These are phyloP conservation scores for Cystofilobasidium bisporidii DNA, from an alignment of 768 basidiomycete species.

Conservation along the genomic window DNA sequence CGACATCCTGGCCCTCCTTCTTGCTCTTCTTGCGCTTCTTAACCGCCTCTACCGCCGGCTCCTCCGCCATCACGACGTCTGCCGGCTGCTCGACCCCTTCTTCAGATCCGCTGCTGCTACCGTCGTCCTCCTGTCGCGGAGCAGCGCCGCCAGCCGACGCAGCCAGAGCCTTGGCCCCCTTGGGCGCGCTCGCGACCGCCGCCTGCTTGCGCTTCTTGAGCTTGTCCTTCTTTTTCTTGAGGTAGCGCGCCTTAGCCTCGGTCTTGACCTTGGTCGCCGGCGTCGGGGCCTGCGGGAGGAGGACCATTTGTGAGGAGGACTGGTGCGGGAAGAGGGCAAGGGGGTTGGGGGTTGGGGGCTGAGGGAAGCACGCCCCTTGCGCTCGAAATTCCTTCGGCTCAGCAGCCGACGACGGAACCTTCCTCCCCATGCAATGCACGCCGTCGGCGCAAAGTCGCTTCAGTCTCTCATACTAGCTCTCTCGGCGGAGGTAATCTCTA, in stretches of 20 bases:
- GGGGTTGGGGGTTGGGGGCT: neutral
- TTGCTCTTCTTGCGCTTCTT: too few species aligned
- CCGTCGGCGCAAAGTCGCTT: too few species aligned
- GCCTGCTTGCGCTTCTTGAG: constrained; percentile 24
- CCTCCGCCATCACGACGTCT: too few species aligned
- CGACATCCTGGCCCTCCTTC: too few species aligned
- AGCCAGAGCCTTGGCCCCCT: neutral
- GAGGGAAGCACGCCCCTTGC: too few species aligned
- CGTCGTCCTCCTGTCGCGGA: neutral
- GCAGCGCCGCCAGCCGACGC: neutral
- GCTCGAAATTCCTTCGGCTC: too few species aligned
- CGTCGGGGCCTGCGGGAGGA: neutral
- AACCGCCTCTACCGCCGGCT: too few species aligned
- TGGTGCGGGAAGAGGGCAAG: neutral
- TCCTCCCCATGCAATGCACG: too few species aligned
- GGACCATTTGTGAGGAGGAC: neutral
- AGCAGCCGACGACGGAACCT: too few species aligned
- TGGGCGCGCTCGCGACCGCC: constrained; percentile 17
- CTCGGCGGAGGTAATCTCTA: too few species aligned
- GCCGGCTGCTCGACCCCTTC: constrained; percentile 28
- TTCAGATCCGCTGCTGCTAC: constrained; percentile 20
- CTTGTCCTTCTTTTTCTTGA: constrained; percentile 27
- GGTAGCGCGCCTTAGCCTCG: constrained; percentile 25
- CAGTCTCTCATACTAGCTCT: too few species aligned
- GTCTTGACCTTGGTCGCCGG: constrained; percentile 18